Base-by-base conservation (phyloP, 805 yeast genomes). In the Starmerella potacharoeniae region DNA sequence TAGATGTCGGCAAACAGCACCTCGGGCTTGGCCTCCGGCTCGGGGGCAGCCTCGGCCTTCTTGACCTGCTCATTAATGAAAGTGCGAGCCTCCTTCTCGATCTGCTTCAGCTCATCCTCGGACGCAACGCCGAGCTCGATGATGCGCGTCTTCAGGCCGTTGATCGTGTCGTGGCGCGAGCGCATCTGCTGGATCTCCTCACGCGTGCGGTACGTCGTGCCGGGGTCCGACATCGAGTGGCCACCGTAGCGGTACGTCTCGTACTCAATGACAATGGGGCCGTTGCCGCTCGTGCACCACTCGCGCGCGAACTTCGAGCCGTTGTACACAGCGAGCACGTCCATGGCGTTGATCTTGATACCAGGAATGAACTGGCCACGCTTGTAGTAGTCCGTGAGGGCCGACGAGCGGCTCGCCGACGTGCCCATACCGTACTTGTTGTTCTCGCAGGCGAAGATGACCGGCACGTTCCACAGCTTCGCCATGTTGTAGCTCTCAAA, bases 351-450 rank as follows among this genome's bases (percentile, higher is more conserved):
- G 68, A 91, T 86, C 78, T 90, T 93, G 70, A 93, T 78, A 77
- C 98, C 98, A 63, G 98, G 98, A 64, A 93, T 93, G 79, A 88
- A 93, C 77, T 93, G 98, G 71, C 97, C 98, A 77, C 98, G 89
- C 83, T 91, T 88, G 83, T 86, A 86, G 79, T 89, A 93, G 68
- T 93, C 97, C 58, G 95, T 84, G 78, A 89, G 75, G 53, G 98
- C 98, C 53, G 97, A 89, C 13, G 97, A 89, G 77, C 98, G 85
- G 49, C 96, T 73, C 54, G 97, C 97, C 61, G 98, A 75, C 53
- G 98, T 93, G 77, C 98, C 98, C 98, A 93, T 93, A 80, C 98
- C 98, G 73, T 93, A 93, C 77, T 89, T 93, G 83, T 93, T 93
- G 81, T 93, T 93, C 76, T 93, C 98, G 79, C 98, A 93, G 60